A percentile compares a stretch with the other conserved stretches of the same genome.
These are phyloP conservation scores for Coleophoma crateriformis DNA, from an alignment of 2,329 filamentous ascomycete genomes.

Conservation along the genomic window DNA sequence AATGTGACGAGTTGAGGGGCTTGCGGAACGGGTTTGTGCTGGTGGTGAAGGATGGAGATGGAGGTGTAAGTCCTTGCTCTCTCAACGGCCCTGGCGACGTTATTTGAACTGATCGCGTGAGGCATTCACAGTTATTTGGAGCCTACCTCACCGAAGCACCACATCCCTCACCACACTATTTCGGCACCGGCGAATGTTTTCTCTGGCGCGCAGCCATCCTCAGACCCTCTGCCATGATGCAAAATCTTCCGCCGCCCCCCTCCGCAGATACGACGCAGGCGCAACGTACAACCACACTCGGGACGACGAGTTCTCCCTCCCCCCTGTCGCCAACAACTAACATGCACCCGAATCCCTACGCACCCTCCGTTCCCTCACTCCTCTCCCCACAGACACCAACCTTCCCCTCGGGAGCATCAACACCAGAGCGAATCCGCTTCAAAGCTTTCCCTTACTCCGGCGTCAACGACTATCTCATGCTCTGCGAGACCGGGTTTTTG, in stretches of 20 bases:
- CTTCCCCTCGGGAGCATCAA: conserved; percentile 33
- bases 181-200: conserved; percentile 94
- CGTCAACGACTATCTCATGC: conserved; percentile 93
- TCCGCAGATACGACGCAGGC: conserved; percentile 59
- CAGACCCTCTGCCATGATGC: conserved; percentile 40
- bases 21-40: conserved; percentile 83
- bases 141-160: conserved; percentile 90
- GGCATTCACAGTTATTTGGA: conserved; percentile 63
- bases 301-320: conserved; percentile 13
- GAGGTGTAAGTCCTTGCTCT: conserved; percentile 50
- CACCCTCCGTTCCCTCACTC: conserved; percentile 10
- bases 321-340: conserved; percentile 5
- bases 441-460: conserved; percentile 96
- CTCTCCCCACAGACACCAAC: conserved; percentile 16
- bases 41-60: conserved; percentile 72
- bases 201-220: conserved; percentile 74
- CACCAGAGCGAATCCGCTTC: conserved; percentile 78
- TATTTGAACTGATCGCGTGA: too few species aligned
- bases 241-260: conserved; percentile 61
- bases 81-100: too few species aligned
- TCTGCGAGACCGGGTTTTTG: conserved; percentile 80
- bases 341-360: not conserved
- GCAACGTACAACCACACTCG: conserved; percentile 55
- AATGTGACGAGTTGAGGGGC: conserved; percentile 61
- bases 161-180: conserved; percentile 77